Percentiles rank a stretch among this genome's conserved stretches.
Conservation (phyloP, 208 protist species). For the Leishmania martiniquensis region DNA sequence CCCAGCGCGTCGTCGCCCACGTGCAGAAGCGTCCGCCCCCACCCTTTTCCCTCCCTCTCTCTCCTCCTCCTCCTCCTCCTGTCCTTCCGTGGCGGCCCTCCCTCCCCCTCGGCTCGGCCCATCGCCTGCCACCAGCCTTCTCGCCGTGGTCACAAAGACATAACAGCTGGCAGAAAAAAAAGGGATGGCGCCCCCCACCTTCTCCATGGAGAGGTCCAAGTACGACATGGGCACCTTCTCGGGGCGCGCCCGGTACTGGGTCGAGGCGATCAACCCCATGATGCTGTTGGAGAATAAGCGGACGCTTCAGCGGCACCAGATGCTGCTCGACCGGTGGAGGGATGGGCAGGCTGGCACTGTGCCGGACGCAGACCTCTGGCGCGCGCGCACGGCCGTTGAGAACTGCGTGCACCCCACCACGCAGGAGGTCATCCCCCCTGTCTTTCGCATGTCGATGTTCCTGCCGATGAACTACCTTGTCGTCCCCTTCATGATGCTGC, state of each 20-base stretch:
- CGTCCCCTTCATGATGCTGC: conserved; percentile 90
- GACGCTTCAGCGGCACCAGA: conserved; percentile 43
- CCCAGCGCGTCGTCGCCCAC: too few relatives aligned
- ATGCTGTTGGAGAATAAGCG: conserved; percentile 67
- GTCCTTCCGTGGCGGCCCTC: too few relatives aligned
- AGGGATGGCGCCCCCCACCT: conserved; percentile 17
- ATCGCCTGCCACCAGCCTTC: too few relatives aligned
- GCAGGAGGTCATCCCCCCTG: conserved; percentile 82
- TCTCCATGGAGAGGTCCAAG: conserved; percentile 62
- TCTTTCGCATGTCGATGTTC: conserved; percentile 93
- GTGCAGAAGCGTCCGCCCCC: background rate
- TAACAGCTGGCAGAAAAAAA: background rate
- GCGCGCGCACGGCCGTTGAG: conserved; percentile 83
- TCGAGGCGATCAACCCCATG: conserved; percentile 81
- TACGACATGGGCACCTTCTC: conserved; percentile 84
- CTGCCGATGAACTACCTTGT: conserved; percentile 93
- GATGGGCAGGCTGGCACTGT: conserved; percentile 29
- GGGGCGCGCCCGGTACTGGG: conserved; percentile 88
- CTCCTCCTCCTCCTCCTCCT: too few relatives aligned
- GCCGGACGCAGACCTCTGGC: conserved; percentile 80
- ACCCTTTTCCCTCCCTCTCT: background rate
- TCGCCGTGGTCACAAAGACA: too few relatives aligned
- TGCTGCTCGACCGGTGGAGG: conserved; percentile 64
- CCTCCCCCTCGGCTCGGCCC: too few relatives aligned
- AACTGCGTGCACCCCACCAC: conserved; percentile 93